Conservation (phyloP, 257 asterid species). For the Anisodus acutangulus region DNA sequence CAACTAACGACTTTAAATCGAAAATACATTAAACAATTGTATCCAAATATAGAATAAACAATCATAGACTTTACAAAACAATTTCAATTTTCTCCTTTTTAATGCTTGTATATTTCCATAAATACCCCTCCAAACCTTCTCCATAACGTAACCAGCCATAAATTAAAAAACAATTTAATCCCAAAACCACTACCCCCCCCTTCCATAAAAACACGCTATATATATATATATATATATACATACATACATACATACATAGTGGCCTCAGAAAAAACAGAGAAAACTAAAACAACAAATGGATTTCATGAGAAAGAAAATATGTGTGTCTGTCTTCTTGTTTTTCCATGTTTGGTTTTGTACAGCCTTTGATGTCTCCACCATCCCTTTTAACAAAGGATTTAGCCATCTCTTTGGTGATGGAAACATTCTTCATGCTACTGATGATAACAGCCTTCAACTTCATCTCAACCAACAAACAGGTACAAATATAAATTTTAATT, state of each 20-base stretch:
- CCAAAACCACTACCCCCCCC: constrained; percentile 37
- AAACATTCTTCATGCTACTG: constrained; percentile 55
- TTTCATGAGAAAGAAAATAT: constrained; percentile 37
- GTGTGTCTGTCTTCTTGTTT: constrained; percentile 31
- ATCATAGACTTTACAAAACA: neutral
- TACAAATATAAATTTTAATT: neutral
- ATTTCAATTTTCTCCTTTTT: neutral
- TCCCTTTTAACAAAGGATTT: constrained; percentile 65
- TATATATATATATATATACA: neutral
- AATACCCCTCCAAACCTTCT: neutral
- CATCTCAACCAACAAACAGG: constrained; percentile 88
- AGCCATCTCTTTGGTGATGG: constrained; percentile 68
- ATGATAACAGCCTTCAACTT: constrained; percentile 62
- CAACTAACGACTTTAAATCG: neutral
- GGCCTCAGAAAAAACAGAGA: constrained; percentile 20
- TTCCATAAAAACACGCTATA: constrained; percentile 1
- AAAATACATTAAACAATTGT: neutral
- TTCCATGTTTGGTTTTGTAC: constrained; percentile 41
- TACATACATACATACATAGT: constrained; percentile 14
- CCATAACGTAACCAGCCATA: constrained; percentile 2
- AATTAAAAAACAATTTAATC: neutral
- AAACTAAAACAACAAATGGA: constrained; percentile 1
- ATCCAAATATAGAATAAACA: neutral
- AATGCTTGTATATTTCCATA: neutral
- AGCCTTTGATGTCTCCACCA: constrained; percentile 45